Evolutionary conservation across 2,329 filamentous ascomycete species (phyloP).

Genomic region (Pseudogymnoascus sp.): DNA sequence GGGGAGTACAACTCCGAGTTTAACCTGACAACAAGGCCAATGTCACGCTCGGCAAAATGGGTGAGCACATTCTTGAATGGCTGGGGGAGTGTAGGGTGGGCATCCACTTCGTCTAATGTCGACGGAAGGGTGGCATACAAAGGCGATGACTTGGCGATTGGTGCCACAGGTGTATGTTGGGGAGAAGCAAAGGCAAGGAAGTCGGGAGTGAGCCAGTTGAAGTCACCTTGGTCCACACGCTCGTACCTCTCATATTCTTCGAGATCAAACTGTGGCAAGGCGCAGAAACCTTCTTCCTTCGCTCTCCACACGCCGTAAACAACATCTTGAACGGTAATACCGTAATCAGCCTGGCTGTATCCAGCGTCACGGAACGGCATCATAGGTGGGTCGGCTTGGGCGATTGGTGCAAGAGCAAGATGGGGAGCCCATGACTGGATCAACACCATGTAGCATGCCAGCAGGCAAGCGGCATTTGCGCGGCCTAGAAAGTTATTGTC

Average conservation of each 20-base stretch:
- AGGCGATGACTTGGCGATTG: conserved; percentile 64
- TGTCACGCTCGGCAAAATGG: conserved; percentile 80
- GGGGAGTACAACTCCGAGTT: conserved; percentile 95
- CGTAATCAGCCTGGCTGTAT: conserved; percentile 96
- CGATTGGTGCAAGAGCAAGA: conserved; percentile 87
- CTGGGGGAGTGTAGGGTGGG: conserved; percentile 61
- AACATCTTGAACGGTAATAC: conserved; percentile 90
- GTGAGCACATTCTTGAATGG: conserved; percentile 94
- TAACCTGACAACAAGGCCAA: conserved; percentile 87
- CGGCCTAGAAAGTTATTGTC: conserved; percentile 50
- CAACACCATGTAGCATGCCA: conserved; percentile 97
- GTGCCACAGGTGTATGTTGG: conserved; percentile 67
- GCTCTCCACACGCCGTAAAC: conserved; percentile 99
- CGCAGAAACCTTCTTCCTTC: conserved; percentile 89
- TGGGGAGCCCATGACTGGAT: conserved; percentile 98
- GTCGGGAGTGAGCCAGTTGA: conserved; percentile 96
- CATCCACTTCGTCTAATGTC: conserved; percentile 63
- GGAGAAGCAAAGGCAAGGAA: conserved; percentile 97
- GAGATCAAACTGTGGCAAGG: conserved; percentile 86
- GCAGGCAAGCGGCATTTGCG: conserved; percentile 86
- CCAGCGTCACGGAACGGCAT: conserved; percentile 99
- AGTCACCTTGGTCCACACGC: conserved; percentile 94
- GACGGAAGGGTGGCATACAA: conserved; percentile 67
- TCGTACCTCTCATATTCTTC: conserved; percentile 97
- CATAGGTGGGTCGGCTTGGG: conserved; percentile 90